Evolutionary conservation across 345 rosid species (phyloP).

Genomic region (Linum usitatissimum): DNA sequence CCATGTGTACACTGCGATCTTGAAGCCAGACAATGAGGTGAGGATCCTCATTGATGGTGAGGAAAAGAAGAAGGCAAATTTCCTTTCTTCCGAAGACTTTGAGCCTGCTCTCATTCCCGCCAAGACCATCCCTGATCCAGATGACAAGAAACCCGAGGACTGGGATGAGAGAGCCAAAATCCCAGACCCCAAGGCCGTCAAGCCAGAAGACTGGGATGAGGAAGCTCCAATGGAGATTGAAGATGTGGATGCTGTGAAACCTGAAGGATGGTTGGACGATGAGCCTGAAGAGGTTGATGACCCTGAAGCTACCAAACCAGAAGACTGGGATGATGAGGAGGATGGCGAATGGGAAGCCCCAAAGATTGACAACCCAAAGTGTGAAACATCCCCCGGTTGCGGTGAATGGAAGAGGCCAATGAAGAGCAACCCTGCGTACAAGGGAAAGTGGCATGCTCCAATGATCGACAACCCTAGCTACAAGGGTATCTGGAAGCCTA

Average conservation of each 20-base stretch:
- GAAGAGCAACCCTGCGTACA: constrained; percentile 75
- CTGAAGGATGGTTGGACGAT: constrained; percentile 84
- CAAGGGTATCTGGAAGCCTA: constrained; percentile 86
- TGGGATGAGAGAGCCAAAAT: constrained; percentile 82
- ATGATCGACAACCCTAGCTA: constrained; percentile 73
- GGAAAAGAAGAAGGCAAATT: constrained; percentile 64
- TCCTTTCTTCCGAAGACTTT: constrained; percentile 65
- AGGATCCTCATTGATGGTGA: constrained; percentile 62
- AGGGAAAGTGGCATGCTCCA: constrained; percentile 77
- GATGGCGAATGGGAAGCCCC: constrained; percentile 94
- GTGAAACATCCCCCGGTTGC: constrained; percentile 69
- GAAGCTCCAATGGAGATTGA: constrained; percentile 82
- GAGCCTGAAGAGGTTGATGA: constrained; percentile 87
- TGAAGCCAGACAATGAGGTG: constrained; percentile 62
- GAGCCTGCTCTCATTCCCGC: constrained; percentile 69
- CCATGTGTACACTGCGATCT: constrained; percentile 73
- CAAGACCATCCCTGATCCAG: constrained; percentile 83
- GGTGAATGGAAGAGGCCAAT: constrained; percentile 84
- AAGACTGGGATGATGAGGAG: constrained; percentile 93
- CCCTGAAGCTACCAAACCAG: constrained; percentile 79
- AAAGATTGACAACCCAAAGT: constrained; percentile 69
- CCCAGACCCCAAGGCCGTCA: constrained; percentile 59
- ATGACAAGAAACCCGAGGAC: constrained; percentile 78
- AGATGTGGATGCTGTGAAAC: constrained; percentile 78
- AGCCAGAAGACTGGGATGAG: constrained; percentile 93